Conservation (phyloP, 1,284 basidiomycete species). For the Trametes versicolor region DNA sequence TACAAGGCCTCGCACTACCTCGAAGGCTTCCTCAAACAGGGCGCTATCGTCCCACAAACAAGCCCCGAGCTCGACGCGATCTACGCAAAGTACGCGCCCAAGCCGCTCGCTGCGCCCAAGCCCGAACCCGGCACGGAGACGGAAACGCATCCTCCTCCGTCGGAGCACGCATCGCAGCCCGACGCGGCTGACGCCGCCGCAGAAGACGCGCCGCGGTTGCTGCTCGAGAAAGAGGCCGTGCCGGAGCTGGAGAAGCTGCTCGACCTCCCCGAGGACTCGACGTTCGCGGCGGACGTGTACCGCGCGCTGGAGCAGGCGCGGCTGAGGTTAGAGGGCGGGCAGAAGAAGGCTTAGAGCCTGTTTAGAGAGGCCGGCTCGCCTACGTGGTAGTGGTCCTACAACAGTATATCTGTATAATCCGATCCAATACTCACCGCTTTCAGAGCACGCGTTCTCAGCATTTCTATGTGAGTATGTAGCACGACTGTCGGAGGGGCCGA, state of each 20-base stretch:
- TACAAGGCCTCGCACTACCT: constrained; percentile 79
- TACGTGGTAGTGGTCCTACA: neutral
- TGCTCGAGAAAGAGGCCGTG: constrained; percentile 65
- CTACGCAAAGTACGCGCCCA: constrained; percentile 55
- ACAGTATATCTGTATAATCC: constrained; percentile 20
- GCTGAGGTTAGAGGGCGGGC: constrained; percentile 36
- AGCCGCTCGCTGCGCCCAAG: constrained; percentile 12
- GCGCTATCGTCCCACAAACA: constrained; percentile 63
- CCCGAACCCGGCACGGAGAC: too few species aligned
- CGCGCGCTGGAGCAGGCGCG: constrained; percentile 71
- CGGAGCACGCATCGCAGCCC: constrained; percentile 27
- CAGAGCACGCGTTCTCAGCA: neutral
- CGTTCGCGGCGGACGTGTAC: constrained; percentile 61
- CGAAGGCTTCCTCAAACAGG: constrained; percentile 62
- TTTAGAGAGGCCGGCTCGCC: neutral
- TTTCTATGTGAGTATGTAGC: too few species aligned
- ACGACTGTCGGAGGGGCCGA: too few species aligned
- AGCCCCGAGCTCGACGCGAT: constrained; percentile 64
- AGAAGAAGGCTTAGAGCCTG: constrained; percentile 5
- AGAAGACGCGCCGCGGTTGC: constrained; percentile 37
- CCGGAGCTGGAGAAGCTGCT: constrained; percentile 59
- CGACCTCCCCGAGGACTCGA: constrained; percentile 51
- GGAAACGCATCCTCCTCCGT: constrained; percentile 14
- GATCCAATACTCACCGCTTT: constrained; percentile 9
- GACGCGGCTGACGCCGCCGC: neutral